These are phyloP conservation scores for Nannizzia gypsea DNA, from an alignment of 2,329 filamentous ascomycete species.

Conservation along the genomic window DNA sequence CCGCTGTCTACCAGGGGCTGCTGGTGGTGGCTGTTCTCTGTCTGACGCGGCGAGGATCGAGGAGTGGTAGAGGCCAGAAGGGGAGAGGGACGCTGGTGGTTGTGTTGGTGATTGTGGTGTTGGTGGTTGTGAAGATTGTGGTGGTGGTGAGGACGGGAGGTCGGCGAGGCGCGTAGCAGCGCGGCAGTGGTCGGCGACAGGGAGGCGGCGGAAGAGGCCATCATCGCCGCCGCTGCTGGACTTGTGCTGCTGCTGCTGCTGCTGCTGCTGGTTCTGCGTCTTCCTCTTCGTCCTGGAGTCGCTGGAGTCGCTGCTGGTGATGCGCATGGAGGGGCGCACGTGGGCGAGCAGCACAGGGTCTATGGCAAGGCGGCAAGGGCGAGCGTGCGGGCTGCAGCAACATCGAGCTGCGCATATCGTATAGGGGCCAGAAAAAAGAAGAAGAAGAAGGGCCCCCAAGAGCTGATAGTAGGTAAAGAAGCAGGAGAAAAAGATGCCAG, in stretches of 20 bases:
- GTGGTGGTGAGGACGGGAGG: neutral
- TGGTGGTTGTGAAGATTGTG: too few species aligned
- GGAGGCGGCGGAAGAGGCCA: neutral
- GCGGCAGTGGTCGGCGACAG: constrained; percentile 19
- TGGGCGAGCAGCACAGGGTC: constrained; percentile 10
- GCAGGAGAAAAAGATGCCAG: neutral
- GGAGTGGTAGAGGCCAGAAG: constrained; percentile 13
- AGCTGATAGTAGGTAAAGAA: too few species aligned
- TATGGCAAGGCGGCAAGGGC: constrained; percentile 7
- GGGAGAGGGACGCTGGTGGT: neutral
- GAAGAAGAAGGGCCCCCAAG: neutral
- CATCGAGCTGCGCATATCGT: constrained; percentile 4
- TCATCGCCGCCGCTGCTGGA: neutral
- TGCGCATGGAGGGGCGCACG: constrained; percentile 11
- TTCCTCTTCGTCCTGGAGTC: neutral
- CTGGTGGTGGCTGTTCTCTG: neutral
- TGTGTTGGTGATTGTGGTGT: too few species aligned
- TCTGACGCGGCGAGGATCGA: neutral
- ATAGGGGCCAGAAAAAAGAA: neutral
- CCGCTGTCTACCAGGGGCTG: constrained; percentile 15
- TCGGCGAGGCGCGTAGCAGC: constrained; percentile 23
- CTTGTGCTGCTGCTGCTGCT: neutral
- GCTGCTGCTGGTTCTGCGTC: neutral
- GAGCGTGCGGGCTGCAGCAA: constrained; percentile 1
- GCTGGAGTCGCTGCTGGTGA: neutral